A percentile compares a stretch with the other conserved stretches of the same genome.
These are phyloP conservation scores for Serendipita sp. DNA, from an alignment of 768 basidiomycete species.

Conservation along the genomic window DNA sequence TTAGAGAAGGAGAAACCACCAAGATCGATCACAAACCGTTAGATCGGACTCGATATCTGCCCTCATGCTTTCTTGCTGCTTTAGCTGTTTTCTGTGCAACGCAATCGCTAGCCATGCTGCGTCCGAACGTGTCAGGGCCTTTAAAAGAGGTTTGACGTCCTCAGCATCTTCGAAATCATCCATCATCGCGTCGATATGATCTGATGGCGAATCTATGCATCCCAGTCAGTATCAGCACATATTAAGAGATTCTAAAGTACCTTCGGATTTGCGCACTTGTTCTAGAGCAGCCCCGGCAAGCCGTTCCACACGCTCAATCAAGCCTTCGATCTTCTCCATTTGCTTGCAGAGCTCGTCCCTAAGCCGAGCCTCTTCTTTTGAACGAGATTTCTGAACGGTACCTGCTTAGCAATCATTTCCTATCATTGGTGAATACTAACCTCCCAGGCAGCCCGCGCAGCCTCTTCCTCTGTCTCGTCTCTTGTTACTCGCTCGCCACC, in stretches of 20 bases:
- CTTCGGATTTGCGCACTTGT: conserved; percentile 11
- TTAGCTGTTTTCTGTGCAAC: conserved; percentile 31
- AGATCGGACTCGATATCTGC: conserved; percentile 61
- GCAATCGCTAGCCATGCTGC: conserved; percentile 50
- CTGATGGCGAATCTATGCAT: conserved; percentile 18
- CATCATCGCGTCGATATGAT: conserved; percentile 32
- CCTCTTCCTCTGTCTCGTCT: conserved; percentile 52
- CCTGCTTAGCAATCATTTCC: not conserved
- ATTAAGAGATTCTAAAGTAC: not conserved
- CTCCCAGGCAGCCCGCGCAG: conserved; percentile 49
- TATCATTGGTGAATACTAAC: conserved; percentile 24
- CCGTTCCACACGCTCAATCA: conserved; percentile 48
- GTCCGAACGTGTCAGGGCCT: conserved; percentile 26
- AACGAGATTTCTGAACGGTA: conserved; percentile 36
- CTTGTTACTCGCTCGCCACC: conserved; percentile 35
- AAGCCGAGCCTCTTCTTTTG: conserved; percentile 42
- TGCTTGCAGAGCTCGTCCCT: conserved; percentile 42
- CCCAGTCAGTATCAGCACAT: conserved; percentile 19
- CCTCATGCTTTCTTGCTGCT: conserved; percentile 32
- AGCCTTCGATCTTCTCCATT: conserved; percentile 35
- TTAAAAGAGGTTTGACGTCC: conserved; percentile 28
- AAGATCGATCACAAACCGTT: conserved; percentile 30
- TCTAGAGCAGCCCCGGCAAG: conserved; percentile 27
- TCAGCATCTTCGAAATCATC: conserved; percentile 47
- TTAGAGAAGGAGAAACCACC: not conserved